Evolutionary conservation across 1,284 basidiomycete genomes (phyloP).

Genomic region (Melampsora americana): DNA sequence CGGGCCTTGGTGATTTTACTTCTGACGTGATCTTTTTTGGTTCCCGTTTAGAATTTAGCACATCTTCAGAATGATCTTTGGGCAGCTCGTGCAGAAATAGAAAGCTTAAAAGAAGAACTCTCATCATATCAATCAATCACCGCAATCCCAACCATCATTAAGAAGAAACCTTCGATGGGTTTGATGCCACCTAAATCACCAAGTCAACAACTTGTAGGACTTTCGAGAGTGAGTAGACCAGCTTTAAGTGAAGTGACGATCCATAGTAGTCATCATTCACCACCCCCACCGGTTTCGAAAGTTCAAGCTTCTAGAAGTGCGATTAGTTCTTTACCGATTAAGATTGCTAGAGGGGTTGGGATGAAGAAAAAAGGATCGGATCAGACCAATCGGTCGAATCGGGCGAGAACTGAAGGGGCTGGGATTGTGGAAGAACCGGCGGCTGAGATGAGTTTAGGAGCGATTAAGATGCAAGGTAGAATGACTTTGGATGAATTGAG

Average conservation of each 20-base stretch:
- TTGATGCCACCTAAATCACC: neutral
- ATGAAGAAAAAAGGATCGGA: neutral
- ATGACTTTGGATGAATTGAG: conserved; percentile 37
- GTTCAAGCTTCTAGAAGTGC: neutral
- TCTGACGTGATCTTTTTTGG: neutral
- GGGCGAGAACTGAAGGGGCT: neutral
- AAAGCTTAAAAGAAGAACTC: conserved; percentile 26
- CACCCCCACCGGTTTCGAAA: neutral
- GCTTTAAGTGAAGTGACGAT: conserved; percentile 28
- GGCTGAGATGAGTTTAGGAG: conserved; percentile 33
- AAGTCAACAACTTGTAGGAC: conserved; percentile 11
- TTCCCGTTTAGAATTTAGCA: conserved; percentile 16
- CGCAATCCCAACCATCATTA: neutral
- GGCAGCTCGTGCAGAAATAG: conserved; percentile 21
- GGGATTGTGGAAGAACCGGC: neutral
- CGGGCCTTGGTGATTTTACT: too few relatives aligned
- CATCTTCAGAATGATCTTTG: conserved; percentile 31
- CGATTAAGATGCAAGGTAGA: conserved; percentile 38
- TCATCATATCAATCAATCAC: conserved; percentile 34
- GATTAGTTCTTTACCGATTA: neutral
- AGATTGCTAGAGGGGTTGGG: neutral
- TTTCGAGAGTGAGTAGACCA: conserved; percentile 23
- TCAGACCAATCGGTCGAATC: neutral
- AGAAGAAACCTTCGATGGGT: neutral
- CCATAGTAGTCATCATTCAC: neutral